phyloP scores from a whole-genome alignment of 768 basidiomycete genomes.

The Macrolepiota fuliginosa region DNA sequence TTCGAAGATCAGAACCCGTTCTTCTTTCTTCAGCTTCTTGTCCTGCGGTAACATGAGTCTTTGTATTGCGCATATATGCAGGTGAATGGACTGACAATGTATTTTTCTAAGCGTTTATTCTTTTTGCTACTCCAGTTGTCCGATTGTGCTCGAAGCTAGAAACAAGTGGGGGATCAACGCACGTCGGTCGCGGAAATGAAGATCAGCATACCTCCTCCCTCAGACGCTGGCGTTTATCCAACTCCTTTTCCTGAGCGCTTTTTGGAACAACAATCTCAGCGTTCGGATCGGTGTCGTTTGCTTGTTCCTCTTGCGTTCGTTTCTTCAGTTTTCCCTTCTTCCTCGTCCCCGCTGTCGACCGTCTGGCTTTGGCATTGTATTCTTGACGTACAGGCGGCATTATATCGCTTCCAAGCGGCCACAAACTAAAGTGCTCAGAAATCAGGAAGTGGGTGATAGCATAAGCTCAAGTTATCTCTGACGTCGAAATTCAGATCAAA shows the following conservation, averaged over 20 bases:
- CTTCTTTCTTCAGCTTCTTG: conserved; percentile 91
- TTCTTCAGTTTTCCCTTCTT: conserved; percentile 58
- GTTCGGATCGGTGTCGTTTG: conserved; percentile 48
- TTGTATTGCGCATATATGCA: background rate
- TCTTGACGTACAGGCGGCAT: conserved; percentile 27
- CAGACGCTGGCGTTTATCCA: conserved; percentile 56
- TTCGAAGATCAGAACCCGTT: conserved; percentile 70
- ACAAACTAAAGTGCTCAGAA: background rate
- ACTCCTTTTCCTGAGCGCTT: conserved; percentile 57
- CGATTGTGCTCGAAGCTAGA: conserved; percentile 47
- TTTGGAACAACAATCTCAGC: conserved; percentile 57
- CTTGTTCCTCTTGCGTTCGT: conserved; percentile 17
- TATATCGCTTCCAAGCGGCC: background rate
- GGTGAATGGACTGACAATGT: conserved; percentile 60
- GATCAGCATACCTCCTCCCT: conserved; percentile 50
- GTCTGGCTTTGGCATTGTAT: conserved; percentile 69
- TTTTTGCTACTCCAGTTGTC: conserved; percentile 83
- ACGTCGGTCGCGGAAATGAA: background rate
- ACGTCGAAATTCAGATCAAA: background rate
- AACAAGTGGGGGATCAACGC: background rate
- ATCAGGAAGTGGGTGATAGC: background rate
- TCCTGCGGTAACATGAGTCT: conserved; percentile 45
- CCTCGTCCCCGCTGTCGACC: conserved; percentile 53
- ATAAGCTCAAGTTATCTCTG: background rate
- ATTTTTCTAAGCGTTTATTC: conserved; percentile 87